These are phyloP conservation scores for Persicaria tinctoria DNA, from an alignment of 148 eudicot genomes.

Conservation along the genomic window DNA sequence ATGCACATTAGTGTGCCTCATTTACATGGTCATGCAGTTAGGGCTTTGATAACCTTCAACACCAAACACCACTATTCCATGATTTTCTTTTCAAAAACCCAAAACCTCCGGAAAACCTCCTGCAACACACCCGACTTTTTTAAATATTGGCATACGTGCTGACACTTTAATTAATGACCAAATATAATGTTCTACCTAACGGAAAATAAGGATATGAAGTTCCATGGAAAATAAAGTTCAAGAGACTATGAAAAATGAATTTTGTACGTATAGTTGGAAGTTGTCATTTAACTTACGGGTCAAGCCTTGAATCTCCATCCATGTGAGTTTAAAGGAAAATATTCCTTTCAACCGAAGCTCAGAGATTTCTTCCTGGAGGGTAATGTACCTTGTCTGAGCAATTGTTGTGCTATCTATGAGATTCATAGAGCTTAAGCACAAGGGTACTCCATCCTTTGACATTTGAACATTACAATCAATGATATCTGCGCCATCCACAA, in stretches of 20 bases:
- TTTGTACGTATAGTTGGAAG: neutral
- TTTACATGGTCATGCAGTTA: no score
- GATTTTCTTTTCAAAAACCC: no score
- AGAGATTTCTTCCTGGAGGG: constrained; percentile 23
- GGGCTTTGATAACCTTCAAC: no score
- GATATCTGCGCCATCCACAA: constrained; percentile 73
- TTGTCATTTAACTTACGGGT: constrained; percentile 43
- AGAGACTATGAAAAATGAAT: neutral
- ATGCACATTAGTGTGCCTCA: no score
- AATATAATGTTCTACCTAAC: neutral
- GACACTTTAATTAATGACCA: neutral
- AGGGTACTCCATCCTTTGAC: constrained; percentile 67
- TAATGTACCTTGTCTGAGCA: constrained; percentile 35
- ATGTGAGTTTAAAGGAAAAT: constrained; percentile 61
- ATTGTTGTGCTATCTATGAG: constrained; percentile 53
- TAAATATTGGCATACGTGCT: neutral
- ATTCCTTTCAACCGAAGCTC: constrained; percentile 58
- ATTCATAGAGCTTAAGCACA: constrained; percentile 68
- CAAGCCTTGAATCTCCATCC: constrained; percentile 63
- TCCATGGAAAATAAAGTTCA: no score
- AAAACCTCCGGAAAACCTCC: no score
- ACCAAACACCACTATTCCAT: no score
- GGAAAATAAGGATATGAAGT: neutral
- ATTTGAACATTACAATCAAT: constrained; percentile 89
- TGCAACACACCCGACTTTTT: neutral